Percentiles rank a stretch among this genome's conserved stretches.
These are phyloP conservation scores for Eurotiales sp. DNA, from an alignment of 2,329 filamentous ascomycete species.

Conservation along the genomic window DNA sequence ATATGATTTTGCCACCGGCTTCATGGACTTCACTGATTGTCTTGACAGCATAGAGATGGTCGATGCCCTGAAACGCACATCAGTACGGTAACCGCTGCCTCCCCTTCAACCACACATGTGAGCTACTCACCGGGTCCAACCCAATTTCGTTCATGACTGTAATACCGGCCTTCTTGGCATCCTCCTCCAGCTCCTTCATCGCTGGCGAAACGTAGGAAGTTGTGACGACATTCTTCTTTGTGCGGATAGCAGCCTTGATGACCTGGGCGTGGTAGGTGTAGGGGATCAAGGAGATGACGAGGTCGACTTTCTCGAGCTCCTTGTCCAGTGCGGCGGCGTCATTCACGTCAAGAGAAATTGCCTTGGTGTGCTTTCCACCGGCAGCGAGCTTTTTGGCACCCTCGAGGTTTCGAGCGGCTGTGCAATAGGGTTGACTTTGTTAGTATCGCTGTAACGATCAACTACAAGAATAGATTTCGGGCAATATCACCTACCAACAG, in stretches of 20 bases:
- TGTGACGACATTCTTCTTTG: slow-evolving; percentile 95
- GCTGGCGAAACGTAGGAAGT: slow-evolving; percentile 90
- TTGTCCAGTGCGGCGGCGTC: slow-evolving; percentile 73
- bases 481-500: slow-evolving; percentile 60
- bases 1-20: slow-evolving; percentile 77
- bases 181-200: slow-evolving; percentile 82
- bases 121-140: slow-evolving; percentile 39
- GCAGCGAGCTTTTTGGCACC: slow-evolving; percentile 70
- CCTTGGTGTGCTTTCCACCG: slow-evolving; percentile 66
- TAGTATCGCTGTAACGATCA: too few species aligned
- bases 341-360: slow-evolving; percentile 81
- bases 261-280: slow-evolving; percentile 86
- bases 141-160: slow-evolving; percentile 98
- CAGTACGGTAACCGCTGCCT: not conserved
- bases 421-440: not conserved
- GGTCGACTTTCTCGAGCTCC: slow-evolving; percentile 72
- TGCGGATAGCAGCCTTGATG: slow-evolving; percentile 87
- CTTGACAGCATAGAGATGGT: slow-evolving; percentile 72
- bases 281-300: slow-evolving; percentile 80
- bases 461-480: too few species aligned
- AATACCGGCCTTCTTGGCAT: slow-evolving; percentile 84
- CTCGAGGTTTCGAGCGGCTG: slow-evolving; percentile 78
- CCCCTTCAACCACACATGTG: too few species aligned
- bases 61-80: slow-evolving; percentile 27
- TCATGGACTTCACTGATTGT: slow-evolving; percentile 77